Base-by-base conservation (phyloP, 2,329 filamentous ascomycete species). In the Davidsoniella australis region DNA sequence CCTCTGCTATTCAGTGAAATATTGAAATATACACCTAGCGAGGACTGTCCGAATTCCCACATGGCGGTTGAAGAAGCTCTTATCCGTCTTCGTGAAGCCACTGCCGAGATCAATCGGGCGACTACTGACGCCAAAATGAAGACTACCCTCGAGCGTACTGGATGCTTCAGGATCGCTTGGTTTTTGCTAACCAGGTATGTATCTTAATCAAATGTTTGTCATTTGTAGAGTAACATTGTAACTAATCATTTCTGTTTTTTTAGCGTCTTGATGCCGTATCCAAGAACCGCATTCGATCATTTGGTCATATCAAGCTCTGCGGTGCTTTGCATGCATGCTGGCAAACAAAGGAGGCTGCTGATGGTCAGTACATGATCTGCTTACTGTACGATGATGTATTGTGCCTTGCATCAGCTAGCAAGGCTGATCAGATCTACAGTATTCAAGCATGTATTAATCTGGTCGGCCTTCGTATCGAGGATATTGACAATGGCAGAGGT, bases 1-100 rank as follows among this genome's bases (percentile, higher is more conserved):
- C 86, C 86, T 9, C 68, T 98, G 3, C 68, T 96, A 2, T 88
- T 96, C 58, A 73, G 78, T 4, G 86, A 95, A 58, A 70, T 98
- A 7, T 71, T 88, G 53, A 88, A 82, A 58, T 74, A 81, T 56
- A 95, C 88, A 0, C 85, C 86, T 2, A 83, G 85, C 1, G 79
- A 75, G 49, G 89, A 96, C 59, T 93, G 87, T 58, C 86, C 87
- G 0, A 78, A 78, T 53, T 82, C 86, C 1, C 83, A 94, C 62
- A 78, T 82, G 60, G 81, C 85, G 48, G 76, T 96, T 16, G 80
- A 86, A 53, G 80, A 78, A 55, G 73, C 83, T 0, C 68, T 93
- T 29, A 73, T 78, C 48, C 72, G 78, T 45, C 68, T 95, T 38
- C 78, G 84, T 38, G 78, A 85, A 60, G 76, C 81, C 12, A 87